Conservation (phyloP, 2,329 filamentous ascomycete genomes). For the Metarhizium rileyi region DNA sequence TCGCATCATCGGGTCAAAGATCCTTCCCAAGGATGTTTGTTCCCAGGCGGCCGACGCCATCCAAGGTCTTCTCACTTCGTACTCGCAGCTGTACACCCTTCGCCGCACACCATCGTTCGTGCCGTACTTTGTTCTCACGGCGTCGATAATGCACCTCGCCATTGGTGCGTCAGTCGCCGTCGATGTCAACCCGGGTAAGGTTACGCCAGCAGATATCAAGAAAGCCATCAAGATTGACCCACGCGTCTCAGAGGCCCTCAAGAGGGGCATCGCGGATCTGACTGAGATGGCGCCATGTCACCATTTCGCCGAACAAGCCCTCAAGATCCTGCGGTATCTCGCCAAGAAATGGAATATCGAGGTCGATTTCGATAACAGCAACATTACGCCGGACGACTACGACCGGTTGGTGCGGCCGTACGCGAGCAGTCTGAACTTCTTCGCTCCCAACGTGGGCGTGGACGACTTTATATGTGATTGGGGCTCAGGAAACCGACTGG, state of each 20-base stretch:
- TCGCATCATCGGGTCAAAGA: constrained; percentile 50
- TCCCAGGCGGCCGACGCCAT: constrained; percentile 51
- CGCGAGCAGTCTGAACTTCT: constrained; percentile 47
- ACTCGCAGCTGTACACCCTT: constrained; percentile 48
- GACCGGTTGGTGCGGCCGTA: constrained; percentile 35
- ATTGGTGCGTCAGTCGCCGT: constrained; percentile 31
- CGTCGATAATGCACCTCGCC: constrained; percentile 50
- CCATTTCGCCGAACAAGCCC: constrained; percentile 49
- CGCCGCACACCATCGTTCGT: constrained; percentile 51
- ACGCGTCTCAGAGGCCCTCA: constrained; percentile 34
- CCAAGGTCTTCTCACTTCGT: constrained; percentile 44
- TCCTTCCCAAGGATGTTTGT: constrained; percentile 57
- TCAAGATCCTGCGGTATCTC: constrained; percentile 49
- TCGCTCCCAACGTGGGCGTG: constrained; percentile 38
- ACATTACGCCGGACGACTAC: constrained; percentile 25
- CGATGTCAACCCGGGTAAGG: constrained; percentile 9
- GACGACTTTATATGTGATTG: constrained; percentile 40
- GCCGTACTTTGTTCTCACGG: constrained; percentile 52
- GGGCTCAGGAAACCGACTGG: constrained; percentile 20
- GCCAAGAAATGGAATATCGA: constrained; percentile 50
- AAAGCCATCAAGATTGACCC: constrained; percentile 26
- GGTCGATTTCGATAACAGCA: constrained; percentile 30
- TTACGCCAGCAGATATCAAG: constrained; percentile 16
- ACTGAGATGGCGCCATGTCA: constrained; percentile 53
- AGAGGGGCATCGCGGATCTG: constrained; percentile 46